phyloP scores from a whole-genome alignment of 2,329 filamentous ascomycete genomes.

The Dactylellina haptotyla region DNA sequence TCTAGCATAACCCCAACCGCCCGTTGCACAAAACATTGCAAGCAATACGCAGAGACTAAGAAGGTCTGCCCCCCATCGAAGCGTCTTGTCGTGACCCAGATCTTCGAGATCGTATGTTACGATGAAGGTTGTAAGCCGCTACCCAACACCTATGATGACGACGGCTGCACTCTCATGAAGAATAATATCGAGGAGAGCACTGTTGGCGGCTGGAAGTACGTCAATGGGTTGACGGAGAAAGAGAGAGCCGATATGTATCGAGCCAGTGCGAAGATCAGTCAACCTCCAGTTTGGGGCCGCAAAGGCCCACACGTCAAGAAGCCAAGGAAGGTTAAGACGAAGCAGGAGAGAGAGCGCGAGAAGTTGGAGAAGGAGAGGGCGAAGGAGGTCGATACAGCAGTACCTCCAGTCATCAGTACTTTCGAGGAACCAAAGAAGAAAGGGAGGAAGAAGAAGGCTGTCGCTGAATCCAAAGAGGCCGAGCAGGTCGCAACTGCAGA shows the following conservation, averaged over 20 bases:
- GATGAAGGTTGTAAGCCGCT: slow-evolving; percentile 4
- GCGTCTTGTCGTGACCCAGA: slow-evolving; percentile 19
- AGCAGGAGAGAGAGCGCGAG: slow-evolving; percentile 20
- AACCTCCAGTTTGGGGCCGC: slow-evolving; percentile 47
- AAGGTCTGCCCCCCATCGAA: slow-evolving; percentile 10
- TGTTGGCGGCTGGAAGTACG: background rate
- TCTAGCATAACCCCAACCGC: slow-evolving; percentile 11
- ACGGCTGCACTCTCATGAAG: slow-evolving; percentile 5
- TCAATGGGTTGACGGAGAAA: slow-evolving; percentile 19
- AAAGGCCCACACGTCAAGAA: slow-evolving; percentile 49
- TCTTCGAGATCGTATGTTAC: slow-evolving; percentile 16
- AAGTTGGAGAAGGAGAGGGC: slow-evolving; percentile 2
- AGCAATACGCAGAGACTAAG: background rate
- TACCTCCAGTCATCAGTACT: background rate
- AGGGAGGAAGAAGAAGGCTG: slow-evolving; percentile 15
- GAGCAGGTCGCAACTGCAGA: background rate
- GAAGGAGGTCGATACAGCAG: background rate
- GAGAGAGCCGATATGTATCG: slow-evolving; percentile 26
- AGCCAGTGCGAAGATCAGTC: slow-evolving; percentile 33
- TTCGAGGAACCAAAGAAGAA: slow-evolving; percentile 8
- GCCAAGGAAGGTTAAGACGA: slow-evolving; percentile 38
- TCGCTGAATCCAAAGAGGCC: background rate
- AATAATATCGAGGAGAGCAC: background rate
- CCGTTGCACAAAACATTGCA: slow-evolving; percentile 5
- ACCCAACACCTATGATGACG: slow-evolving; percentile 1